phyloP scores from a whole-genome alignment of 352 stramenopile species.

The Phytophthora foliorum region DNA sequence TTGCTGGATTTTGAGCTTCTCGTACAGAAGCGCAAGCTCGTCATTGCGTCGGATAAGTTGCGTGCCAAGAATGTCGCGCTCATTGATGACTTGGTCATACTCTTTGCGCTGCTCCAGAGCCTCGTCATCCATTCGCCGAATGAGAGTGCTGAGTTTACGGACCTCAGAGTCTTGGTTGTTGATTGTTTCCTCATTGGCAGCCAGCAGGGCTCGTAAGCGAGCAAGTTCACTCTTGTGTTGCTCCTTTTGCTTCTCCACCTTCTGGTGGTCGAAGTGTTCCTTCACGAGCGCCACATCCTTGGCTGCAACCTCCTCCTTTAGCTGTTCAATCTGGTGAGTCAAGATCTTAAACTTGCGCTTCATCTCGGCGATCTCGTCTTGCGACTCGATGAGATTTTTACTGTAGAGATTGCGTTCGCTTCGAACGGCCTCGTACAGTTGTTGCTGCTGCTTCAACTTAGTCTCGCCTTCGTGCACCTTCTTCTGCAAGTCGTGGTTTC shows the following conservation, averaged over 20 bases:
- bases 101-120: conserved; percentile 95
- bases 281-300: conserved; percentile 97
- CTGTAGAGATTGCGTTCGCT: conserved; percentile 96
- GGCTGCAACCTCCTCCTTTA: conserved; percentile 96
- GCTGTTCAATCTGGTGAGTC: conserved; percentile 96
- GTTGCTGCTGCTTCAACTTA: conserved; percentile 97
- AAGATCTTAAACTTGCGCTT: conserved; percentile 98
- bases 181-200: conserved; percentile 93
- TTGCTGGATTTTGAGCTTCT: conserved; percentile 98
- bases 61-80: conserved; percentile 97
- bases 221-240: conserved; percentile 95
- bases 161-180: conserved; percentile 96
- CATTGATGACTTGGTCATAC: conserved; percentile 97
- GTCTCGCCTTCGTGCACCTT: conserved; percentile 92
- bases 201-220: conserved; percentile 87
- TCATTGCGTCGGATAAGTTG: conserved; percentile 97
- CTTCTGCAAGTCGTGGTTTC: conserved; percentile 86
- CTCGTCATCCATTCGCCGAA: conserved; percentile 95
- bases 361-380: conserved; percentile 97
- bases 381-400: conserved; percentile 96
- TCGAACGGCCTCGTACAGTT: conserved; percentile 96
- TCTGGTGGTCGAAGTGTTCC: conserved; percentile 96
- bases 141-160: conserved; percentile 93
- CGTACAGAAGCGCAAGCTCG: conserved; percentile 96
- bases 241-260: conserved; percentile 96